Percentiles rank a stretch among this genome's conserved stretches.
phyloP scores from a whole-genome alignment of 1,284 basidiomycete species.

The Dichomitus squalens region DNA sequence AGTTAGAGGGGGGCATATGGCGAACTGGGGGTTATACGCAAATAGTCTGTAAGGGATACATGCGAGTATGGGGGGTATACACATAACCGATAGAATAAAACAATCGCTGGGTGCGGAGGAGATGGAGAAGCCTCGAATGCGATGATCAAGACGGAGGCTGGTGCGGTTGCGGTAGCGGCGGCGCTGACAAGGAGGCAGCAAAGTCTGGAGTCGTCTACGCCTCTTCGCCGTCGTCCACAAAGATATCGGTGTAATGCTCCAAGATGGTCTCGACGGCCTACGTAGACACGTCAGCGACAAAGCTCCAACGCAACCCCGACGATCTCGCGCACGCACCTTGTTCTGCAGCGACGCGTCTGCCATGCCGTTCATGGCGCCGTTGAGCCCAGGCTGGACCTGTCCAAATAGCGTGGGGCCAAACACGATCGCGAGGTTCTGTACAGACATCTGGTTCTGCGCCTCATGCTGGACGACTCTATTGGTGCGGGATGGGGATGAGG shows the following conservation, averaged over 20 bases:
- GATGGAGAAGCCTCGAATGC: not conserved
- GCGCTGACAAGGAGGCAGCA: not conserved
- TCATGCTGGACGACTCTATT: constrained; percentile 75
- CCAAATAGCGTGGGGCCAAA: constrained; percentile 96
- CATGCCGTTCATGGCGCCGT: constrained; percentile 43
- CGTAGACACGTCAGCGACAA: constrained; percentile 1
- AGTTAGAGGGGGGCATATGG: too few species aligned
- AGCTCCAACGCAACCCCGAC: constrained; percentile 3
- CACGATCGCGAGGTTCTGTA: constrained; percentile 93
- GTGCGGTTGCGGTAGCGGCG: not conserved
- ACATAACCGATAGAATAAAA: constrained; percentile 19
- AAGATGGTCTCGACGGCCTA: constrained; percentile 85
- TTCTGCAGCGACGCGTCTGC: constrained; percentile 68
- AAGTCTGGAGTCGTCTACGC: constrained; percentile 8
- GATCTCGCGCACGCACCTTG: constrained; percentile 45
- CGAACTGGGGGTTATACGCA: not conserved
- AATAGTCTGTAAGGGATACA: constrained; percentile 29
- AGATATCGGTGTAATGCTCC: constrained; percentile 85
- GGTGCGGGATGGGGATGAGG: not conserved
- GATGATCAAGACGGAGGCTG: not conserved
- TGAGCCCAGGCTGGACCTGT: constrained; percentile 38
- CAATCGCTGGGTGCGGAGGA: constrained; percentile 1
- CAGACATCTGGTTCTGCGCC: constrained; percentile 88
- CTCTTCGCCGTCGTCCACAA: constrained; percentile 66
- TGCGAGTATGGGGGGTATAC: constrained; percentile 27